Evolutionary conservation across 1,284 basidiomycete species (phyloP), one percentile per base, ranked within the genome.

Genomic region (Ganoderma multipileum): DNA sequence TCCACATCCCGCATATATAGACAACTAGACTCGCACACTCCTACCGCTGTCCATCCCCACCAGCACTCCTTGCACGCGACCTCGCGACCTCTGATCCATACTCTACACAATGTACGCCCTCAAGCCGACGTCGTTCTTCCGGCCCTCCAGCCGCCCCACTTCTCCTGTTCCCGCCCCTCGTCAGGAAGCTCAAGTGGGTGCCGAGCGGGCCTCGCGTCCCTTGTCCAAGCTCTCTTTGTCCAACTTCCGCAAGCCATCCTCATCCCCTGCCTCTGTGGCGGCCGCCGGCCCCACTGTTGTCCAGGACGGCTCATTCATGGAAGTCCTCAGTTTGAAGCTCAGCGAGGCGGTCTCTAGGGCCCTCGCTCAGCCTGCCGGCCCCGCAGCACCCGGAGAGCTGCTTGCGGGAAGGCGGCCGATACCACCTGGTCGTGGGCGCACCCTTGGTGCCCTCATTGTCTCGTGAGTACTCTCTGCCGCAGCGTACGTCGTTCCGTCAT

Each of bases 271-370:
- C 1, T 75, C 83, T 3, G 76, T 82, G 0, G 75, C 82, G 50
- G 83, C 85, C 3, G 26, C 85, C 2, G 36, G 36, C 1, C 74
- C 83, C 3, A 82, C 87, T 9, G 85, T 91, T 52, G 81, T 90
- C 47, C 92, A 92, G 74, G 92, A 93, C 77, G 91, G 90, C 64
- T 91, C 91, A 6, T 94, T 93, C 78, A 84, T 94, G 68, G 91
- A 93, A 77, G 86, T 89, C 64, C 86, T 94, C 61, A 84, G 88
- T 72, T 83, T 94, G 66, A 93, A 90, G 77, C 83, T 95, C 52
- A 93, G 89, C 75, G 93, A 95, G 78, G 92, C 90, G 0, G 91
- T 92, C n/a, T 89, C 91, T 58, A 92, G 88, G 80, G 90, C 91
- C 1, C 82, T 94, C 54, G 83, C 86, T 16, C 89, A 90, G 71